Conservation (phyloP, 805 yeast genomes). For the Kuraishia borneana region DNA sequence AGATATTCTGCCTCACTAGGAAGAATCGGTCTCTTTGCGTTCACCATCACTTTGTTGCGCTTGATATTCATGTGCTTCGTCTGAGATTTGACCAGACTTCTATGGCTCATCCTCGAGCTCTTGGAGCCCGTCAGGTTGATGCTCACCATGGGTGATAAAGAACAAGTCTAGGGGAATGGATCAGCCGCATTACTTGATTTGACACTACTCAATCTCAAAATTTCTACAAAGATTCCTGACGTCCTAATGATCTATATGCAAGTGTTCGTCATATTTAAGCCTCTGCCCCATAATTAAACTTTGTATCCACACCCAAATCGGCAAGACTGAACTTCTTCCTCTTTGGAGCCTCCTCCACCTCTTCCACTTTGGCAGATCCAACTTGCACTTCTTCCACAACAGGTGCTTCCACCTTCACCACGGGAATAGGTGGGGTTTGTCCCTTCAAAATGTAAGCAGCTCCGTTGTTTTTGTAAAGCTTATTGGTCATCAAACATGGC, state of each 20-base stretch:
- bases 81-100: conserved; percentile 1
- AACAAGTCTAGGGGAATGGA: conserved; percentile 1
- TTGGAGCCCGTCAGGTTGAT: conserved; percentile 3
- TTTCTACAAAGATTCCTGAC: not conserved
- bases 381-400: not conserved
- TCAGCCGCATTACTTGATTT: conserved; percentile 1
- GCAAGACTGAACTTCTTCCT: conserved; percentile 1
- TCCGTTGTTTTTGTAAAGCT: conserved; percentile 56
- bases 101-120: conserved; percentile 3
- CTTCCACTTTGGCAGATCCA: not conserved
- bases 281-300: conserved; percentile 1
- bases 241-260: too few relatives aligned
- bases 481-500: conserved; percentile 77
- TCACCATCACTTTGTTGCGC: not conserved
- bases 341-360: not conserved
- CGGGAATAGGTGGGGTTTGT: conserved; percentile 20
- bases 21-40: conserved; percentile 1
- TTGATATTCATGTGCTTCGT: not conserved
- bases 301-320: conserved; percentile 3
- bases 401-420: conserved; percentile 11
- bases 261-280: too few relatives aligned
- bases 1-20: conserved; percentile 2
- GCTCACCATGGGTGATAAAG: not conserved
- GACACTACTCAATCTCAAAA: not conserved
- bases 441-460: conserved; percentile 55